Percentiles rank a stretch among this genome's conserved stretches.
These are phyloP conservation scores for Sugiyamaella chiloensis DNA, from an alignment of 805 yeast genomes.

Conservation along the genomic window DNA sequence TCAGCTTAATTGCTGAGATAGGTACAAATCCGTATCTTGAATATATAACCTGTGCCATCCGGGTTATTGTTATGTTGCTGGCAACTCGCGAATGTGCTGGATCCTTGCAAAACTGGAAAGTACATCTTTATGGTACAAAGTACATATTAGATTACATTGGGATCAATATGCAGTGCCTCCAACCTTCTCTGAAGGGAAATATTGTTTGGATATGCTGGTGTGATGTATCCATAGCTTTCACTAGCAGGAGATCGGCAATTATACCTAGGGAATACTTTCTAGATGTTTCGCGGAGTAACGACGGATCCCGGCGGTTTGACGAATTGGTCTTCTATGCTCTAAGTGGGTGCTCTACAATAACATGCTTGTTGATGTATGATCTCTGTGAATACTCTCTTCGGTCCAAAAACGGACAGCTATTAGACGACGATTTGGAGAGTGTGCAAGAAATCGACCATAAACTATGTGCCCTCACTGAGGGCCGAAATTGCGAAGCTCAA, in stretches of 20 bases:
- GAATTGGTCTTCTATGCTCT: neutral
- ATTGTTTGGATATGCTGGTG: conserved; percentile 1
- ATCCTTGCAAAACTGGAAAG: neutral
- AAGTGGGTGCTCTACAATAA: neutral
- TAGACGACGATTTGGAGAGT: neutral
- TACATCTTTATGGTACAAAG: neutral
- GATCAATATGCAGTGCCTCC: neutral
- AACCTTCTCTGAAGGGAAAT: neutral
- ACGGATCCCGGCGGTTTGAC: neutral
- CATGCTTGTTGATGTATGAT: neutral
- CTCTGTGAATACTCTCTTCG: neutral
- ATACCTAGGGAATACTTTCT: neutral
- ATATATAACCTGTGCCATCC: neutral
- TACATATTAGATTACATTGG: neutral
- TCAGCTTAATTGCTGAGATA: neutral
- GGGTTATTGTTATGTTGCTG: neutral
- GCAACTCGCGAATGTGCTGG: neutral
- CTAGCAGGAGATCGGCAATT: neutral
- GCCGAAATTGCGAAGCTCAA: neutral
- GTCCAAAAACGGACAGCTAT: neutral
- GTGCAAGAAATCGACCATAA: neutral
- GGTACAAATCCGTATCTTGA: neutral
- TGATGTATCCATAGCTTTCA: neutral
- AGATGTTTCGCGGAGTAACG: neutral
- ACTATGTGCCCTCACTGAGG: neutral